Base-by-base conservation (phyloP, 768 basidiomycete genomes). In the Chalciporus pseudorubinellus region DNA sequence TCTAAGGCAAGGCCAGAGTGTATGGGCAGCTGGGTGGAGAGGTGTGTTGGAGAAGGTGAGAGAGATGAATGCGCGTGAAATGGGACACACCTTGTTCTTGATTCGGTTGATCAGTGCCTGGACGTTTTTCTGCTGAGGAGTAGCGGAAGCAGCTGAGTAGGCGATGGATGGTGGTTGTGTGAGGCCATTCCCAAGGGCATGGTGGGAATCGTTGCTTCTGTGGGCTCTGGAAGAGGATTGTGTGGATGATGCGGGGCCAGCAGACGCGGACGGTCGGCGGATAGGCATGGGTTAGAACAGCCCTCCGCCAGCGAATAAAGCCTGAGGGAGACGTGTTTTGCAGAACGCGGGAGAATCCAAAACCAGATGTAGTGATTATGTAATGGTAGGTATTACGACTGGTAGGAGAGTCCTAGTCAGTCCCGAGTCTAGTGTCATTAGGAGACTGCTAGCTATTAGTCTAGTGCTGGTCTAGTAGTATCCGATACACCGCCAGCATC, bases 51-150 rank as follows among this genome's bases (percentile, higher is more conserved):
- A 44, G 22, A 46, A 18, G 29, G 24, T 7, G 16, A n/a, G 38
- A 45, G 33, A 34, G 19, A 13, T n/a, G 28, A 12, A 44, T 48
- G 45, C 51, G 43, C 19, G 44, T 19, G 29, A 36, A 39, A 41
- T 14, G 45, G 33, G 29, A 63, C 74, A 36, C 47, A 88, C 92
- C 81, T 91, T 93, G 69, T 83, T 80, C 71, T 84, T 87, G 63
- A 95, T 71, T 61, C 92, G 78, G 60, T 82, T 85, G 31, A 95
- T 89, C 56, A 95, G 73, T 8, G 84, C 84, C 56, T 84, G 80
- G 29, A 94, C 84, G 47, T 91, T 82, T 75, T 85, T 91, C 71
- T 90, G 87, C 64, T 94, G 88, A 1, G 87, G 85, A 2, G 81
- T 82, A 8, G 78, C 62, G 13, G 68, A 65, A 26, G 62, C 60